Percentiles rank a stretch among this genome's conserved stretches.
Conservation (phyloP, 305 asterid species). For the Vinca major region DNA sequence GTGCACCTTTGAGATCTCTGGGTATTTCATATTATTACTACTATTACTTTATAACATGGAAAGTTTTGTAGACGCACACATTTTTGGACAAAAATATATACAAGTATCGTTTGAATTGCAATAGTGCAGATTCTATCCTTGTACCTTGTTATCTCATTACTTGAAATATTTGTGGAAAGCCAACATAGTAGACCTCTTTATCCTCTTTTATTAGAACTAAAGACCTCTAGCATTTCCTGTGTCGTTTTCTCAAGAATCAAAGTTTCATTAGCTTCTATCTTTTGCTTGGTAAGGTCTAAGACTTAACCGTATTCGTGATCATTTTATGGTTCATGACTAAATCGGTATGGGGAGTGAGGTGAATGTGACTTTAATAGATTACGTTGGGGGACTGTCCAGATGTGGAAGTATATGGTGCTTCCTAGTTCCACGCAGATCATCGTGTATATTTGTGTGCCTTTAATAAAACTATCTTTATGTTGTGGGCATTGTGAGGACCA, state of each 20-base stretch:
- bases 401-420: not conserved
- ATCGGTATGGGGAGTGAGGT: not conserved
- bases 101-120: not conserved
- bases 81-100: not conserved
- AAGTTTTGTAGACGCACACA: not conserved
- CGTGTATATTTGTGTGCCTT: not conserved
- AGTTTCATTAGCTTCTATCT: not conserved
- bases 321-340: too few relatives aligned
- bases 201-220: not conserved
- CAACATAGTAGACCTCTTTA: not conserved
- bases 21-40: not conserved
- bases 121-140: not conserved
- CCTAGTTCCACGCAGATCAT: not conserved
- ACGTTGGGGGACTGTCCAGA: not conserved
- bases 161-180: too few relatives aligned
- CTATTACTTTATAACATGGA: not conserved
- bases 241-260: not conserved
- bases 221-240: not conserved
- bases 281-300: too few relatives aligned
- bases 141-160: not conserved
- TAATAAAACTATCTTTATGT: not conserved
- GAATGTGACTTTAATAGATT: not conserved
- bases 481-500: conserved; percentile 7
- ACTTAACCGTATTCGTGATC: too few relatives aligned
- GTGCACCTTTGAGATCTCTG: not conserved